Evolutionary conservation across 2,329 filamentous ascomycete genomes (phyloP).

Genomic region (Didymella pomorum): DNA sequence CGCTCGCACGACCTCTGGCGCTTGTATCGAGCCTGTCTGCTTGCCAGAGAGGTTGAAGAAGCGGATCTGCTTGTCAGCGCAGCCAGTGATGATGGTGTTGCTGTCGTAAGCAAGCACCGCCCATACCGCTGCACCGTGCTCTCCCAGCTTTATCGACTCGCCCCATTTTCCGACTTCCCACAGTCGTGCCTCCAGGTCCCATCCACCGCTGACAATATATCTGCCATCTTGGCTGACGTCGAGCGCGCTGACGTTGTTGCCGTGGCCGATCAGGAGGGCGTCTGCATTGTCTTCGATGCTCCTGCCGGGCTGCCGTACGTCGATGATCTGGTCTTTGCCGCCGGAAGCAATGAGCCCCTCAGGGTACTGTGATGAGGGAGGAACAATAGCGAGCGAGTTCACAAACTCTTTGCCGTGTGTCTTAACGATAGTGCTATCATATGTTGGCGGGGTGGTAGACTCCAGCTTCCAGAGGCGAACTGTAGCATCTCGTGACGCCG

Average conservation of each 20-base stretch:
- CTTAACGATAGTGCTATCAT: constrained; percentile 76
- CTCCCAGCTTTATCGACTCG: constrained; percentile 72
- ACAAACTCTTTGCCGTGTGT: constrained; percentile 85
- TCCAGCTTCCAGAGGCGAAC: constrained; percentile 84
- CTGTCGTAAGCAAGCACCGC: constrained; percentile 85
- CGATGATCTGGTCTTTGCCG: constrained; percentile 91
- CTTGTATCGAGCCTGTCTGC: constrained; percentile 69
- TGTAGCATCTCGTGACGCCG: constrained; percentile 89
- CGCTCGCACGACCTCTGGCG: constrained; percentile 85
- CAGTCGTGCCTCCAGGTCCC: constrained; percentile 87
- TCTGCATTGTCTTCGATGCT: constrained; percentile 79
- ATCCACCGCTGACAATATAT: constrained; percentile 88
- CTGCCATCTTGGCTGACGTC: constrained; percentile 76
- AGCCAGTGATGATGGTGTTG: constrained; percentile 78
- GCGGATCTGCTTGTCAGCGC: constrained; percentile 88
- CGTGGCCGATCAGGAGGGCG: constrained; percentile 84
- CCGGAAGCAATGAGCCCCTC: constrained; percentile 86
- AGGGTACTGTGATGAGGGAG: constrained; percentile 71
- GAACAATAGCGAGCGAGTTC: constrained; percentile 81
- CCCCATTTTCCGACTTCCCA: constrained; percentile 92
- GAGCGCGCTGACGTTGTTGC: constrained; percentile 85
- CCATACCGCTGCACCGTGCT: constrained; percentile 87
- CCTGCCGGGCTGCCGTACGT: constrained; percentile 78
- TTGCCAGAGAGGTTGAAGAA: constrained; percentile 75
- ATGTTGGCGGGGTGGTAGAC: constrained; percentile 71